Evolutionary conservation across 2,329 filamentous ascomycete genomes (phyloP).

Genomic region (Periconia sp.): DNA sequence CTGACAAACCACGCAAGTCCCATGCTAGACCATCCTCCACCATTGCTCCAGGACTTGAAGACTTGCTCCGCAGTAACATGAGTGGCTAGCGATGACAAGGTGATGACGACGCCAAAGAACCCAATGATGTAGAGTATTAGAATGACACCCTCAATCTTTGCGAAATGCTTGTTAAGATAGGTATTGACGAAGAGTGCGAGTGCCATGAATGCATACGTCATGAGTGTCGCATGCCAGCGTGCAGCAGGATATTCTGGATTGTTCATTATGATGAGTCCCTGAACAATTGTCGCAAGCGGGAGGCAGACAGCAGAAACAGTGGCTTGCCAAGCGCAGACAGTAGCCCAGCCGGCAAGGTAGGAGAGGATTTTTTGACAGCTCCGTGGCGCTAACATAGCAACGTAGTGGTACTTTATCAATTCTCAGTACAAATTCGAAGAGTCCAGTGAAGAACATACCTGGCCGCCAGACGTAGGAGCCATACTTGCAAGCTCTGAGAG

Average conservation of each 20-base stretch:
- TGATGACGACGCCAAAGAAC: constrained; percentile 55
- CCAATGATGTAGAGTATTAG: constrained; percentile 55
- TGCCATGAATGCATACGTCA: constrained; percentile 50
- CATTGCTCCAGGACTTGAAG: constrained; percentile 52
- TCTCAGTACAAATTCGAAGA: no score
- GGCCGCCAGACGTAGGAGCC: constrained; percentile 23
- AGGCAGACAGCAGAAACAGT: constrained; percentile 28
- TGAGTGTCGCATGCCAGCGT: constrained; percentile 56
- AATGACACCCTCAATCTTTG: constrained; percentile 51
- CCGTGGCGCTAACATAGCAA: constrained; percentile 13
- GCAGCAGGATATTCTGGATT: constrained; percentile 41
- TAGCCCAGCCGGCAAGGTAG: not conserved
- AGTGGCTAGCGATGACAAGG: constrained; percentile 50
- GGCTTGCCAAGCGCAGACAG: constrained; percentile 48
- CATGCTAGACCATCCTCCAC: constrained; percentile 48
- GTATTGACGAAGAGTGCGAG: constrained; percentile 50
- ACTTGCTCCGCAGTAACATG: constrained; percentile 45
- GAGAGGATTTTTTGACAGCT: not conserved
- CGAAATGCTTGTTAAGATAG: constrained; percentile 48
- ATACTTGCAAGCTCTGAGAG: constrained; percentile 23
- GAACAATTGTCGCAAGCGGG: constrained; percentile 23
- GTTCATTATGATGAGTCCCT: constrained; percentile 40
- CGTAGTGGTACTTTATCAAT: constrained; percentile 24
- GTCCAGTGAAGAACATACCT: no score
- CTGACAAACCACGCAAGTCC: constrained; percentile 50